phyloP scores from a whole-genome alignment of 2,329 filamentous ascomycete species.

The Epichloe typhina region DNA sequence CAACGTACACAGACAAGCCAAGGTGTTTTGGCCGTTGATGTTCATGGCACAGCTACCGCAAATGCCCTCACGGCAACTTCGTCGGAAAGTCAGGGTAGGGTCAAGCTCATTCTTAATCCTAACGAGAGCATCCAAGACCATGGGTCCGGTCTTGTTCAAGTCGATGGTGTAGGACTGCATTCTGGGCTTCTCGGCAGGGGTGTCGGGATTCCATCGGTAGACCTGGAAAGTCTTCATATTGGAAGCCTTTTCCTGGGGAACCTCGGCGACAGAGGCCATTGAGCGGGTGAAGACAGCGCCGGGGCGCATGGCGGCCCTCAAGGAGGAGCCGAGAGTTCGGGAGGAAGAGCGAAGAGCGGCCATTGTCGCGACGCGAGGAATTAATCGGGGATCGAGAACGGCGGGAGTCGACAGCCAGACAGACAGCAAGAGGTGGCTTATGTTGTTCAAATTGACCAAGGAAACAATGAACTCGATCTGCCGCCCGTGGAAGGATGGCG shows the following conservation, averaged over 20 bases:
- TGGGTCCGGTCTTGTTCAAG: constrained; percentile 96
- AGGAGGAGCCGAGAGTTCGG: constrained; percentile 36
- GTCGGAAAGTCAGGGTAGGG: constrained; percentile 87
- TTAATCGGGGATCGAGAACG: not conserved
- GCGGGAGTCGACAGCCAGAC: not conserved
- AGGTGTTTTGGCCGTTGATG: constrained; percentile 96
- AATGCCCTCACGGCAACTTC: constrained; percentile 95
- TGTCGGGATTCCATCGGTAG: constrained; percentile 97
- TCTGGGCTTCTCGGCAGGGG: constrained; percentile 78
- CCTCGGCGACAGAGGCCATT: constrained; percentile 44
- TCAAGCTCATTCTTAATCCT: constrained; percentile 99
- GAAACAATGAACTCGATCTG: not conserved
- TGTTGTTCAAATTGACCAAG: not conserved
- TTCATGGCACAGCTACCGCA: constrained; percentile 99
- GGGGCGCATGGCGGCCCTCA: constrained; percentile 25
- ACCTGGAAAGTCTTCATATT: constrained; percentile 91
- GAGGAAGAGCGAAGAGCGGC: constrained; percentile 47
- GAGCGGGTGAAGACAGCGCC: constrained; percentile 33
- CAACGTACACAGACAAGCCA: constrained; percentile 87
- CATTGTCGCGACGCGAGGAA: constrained; percentile 28
- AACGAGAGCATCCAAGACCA: constrained; percentile 94
- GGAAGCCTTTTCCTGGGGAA: constrained; percentile 49
- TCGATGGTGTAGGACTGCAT: constrained; percentile 96
- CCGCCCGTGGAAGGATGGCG: not conserved
- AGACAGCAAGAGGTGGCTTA: not conserved